Evolutionary conservation across 169 alveolate species (phyloP), one percentile per base, ranked within the genome.

Genomic region (Plasmodium billcollinsi): DNA sequence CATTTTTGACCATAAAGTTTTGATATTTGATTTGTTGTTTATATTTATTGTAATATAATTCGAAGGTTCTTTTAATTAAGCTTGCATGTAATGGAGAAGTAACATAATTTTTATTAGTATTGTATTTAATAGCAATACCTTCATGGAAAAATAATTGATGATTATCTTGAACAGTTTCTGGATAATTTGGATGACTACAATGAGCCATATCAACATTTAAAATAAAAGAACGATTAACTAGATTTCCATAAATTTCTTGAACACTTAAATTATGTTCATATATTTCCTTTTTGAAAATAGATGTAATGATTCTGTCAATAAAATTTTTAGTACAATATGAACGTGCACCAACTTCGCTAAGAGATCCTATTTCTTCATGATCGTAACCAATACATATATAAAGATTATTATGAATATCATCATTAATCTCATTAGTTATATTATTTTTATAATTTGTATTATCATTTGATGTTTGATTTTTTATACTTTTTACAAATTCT

Each of bases 151-250:
- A 93, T 11, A 98, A 98, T 52, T 88, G 92, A 80, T 97, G 99
- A 45, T 92, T 92, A 12, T 95, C 63, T 74, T 97, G 97, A 89
- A 97, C 98, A 61, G 98, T 96, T 92, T 97, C 99, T 4, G 98
- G 96, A 89, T 97, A 98, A 92, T 98, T 98, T 7, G 99, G 99
- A 88, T 98, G 99, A 18, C 97, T 93, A 3, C 99, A 98, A 94
- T 98, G 99, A 12, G 99, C 99, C 98, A 97, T 97, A 93, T 98
- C 99, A 7, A 78, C 89, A 43, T 45, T 78, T 39, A 78, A 14
- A 26, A 98, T 83, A 88, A 96, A 95, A 26, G 96, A 92, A 33
- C 93, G 91, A 49, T 92, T 78, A 29, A 95, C 88, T 18, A 96
- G 73, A 59, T 88, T 88, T 14, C 91, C 91, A 74, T 90, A 95